These are phyloP conservation scores for Candida pini DNA, from an alignment of 805 yeast genomes.

Conservation along the genomic window DNA sequence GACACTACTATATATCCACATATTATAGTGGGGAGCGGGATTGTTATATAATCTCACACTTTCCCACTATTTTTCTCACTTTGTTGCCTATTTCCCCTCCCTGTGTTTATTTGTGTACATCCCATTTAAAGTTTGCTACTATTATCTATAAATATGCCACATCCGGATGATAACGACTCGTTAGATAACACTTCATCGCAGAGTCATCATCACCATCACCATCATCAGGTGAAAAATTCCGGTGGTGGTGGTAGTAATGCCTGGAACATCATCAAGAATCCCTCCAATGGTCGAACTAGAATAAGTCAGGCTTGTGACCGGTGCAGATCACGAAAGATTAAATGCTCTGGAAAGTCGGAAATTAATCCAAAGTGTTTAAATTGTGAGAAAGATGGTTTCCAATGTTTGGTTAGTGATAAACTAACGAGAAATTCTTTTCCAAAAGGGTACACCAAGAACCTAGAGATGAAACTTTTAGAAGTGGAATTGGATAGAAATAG, in stretches of 20 bases:
- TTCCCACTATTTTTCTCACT: slow-evolving; percentile 1
- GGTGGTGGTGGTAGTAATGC: no score
- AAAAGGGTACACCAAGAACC: slow-evolving; percentile 71
- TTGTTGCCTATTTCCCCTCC: slow-evolving; percentile 1
- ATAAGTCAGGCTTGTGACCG: slow-evolving; percentile 80
- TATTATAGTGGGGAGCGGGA: no score
- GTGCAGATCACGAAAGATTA: slow-evolving; percentile 69
- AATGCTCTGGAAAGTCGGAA: slow-evolving; percentile 61
- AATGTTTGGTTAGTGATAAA: slow-evolving; percentile 68
- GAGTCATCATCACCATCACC: not conserved
- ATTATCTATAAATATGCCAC: no score
- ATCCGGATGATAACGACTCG: not conserved
- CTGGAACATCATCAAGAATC: slow-evolving; percentile 32
- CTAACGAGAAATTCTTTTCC: slow-evolving; percentile 74
- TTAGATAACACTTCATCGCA: not conserved
- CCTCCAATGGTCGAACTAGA: slow-evolving; percentile 36
- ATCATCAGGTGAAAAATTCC: slow-evolving; percentile 2
- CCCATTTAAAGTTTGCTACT: not conserved
- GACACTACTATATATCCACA: not conserved
- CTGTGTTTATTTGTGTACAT: not conserved
- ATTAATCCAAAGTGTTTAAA: slow-evolving; percentile 54
- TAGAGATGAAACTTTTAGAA: slow-evolving; percentile 56
- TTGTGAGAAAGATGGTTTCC: slow-evolving; percentile 59
- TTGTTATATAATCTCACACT: not conserved
- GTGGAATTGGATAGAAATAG: slow-evolving; percentile 51